Evolutionary conservation across 2,329 filamentous ascomycete genomes (phyloP).

Genomic region (Fusarium piperis): DNA sequence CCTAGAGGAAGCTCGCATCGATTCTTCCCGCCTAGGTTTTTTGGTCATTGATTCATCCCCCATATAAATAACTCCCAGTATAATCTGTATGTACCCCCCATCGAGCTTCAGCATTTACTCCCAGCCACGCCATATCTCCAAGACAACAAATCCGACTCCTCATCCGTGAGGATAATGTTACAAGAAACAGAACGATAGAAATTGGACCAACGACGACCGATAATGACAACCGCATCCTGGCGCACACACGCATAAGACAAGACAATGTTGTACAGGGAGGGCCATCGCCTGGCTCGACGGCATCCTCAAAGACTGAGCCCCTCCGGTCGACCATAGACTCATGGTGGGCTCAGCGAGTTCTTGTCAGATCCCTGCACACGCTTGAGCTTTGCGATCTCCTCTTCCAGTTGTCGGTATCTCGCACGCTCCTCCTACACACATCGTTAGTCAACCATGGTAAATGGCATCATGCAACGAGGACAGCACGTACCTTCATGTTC

Average conservation of each 20-base stretch:
- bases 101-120: background rate
- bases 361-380: constrained; percentile 55
- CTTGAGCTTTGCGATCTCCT: constrained; percentile 58
- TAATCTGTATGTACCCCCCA: background rate
- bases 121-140: constrained; percentile 5
- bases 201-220: background rate
- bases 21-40: constrained; percentile 3
- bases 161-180: constrained; percentile 12
- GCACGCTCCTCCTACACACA: constrained; percentile 59
- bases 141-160: constrained; percentile 3
- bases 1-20: background rate
- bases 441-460: constrained; percentile 41
- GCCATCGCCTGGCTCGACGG: background rate
- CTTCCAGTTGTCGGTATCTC: constrained; percentile 59
- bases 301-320: background rate
- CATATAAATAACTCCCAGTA: background rate
- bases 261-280: constrained; percentile 27
- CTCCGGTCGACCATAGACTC: background rate
- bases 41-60: constrained; percentile 24
- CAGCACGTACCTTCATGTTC: constrained; percentile 58
- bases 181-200: constrained; percentile 14
- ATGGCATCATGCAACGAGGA: background rate
- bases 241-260: background rate
- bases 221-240: background rate
- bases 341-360: constrained; percentile 54